Base-by-base conservation (phyloP, 2,329 filamentous ascomycete species). In the Anthostomella pinea region DNA sequence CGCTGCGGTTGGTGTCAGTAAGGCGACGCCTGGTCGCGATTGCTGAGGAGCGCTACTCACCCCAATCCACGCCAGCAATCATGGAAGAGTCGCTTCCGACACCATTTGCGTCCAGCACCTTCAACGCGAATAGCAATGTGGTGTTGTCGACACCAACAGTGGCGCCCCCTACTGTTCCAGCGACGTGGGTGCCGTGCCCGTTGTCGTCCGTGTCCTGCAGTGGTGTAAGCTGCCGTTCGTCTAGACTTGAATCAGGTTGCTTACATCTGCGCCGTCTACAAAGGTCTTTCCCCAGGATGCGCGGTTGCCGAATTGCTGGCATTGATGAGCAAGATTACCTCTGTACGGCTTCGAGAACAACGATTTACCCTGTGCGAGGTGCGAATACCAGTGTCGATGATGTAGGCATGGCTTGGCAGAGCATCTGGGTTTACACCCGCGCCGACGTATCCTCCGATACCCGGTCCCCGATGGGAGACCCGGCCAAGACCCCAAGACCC, bases 131-230 rank as follows among this genome's bases (percentile, higher is more conserved):
- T 7, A 48, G 46, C 9, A 39, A 43, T 9, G 53, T 53, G 13
- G 43, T 51, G 22, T 58, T 56, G 27, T 55, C 45, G 6, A 58
- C 52, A 2, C 54, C 54, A 8, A 54, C 46, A 1, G 51, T 49
- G 25, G 47, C 48, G 3, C 54, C 54, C 2, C 51, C 54, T 5
- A 53, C 45, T 1, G 43, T 58, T 14, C 43, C 53, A 4, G 53
- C 49, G 4, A 47, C 50, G 31, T 56, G 53, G 3, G 54, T 58
- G 3, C 54, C 54, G 27, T 58, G 54, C 2, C 54, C 54, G 17
- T 44, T 44, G 11, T 54, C 52, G 18, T 57, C 54, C 8, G 37
- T 20, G 20, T 54, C 33, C 54, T 54, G 21, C 25, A 3, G 10
- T 8, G 8, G 11, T 19, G 38, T 30, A 38, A 45, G 21, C 30